Base-by-base conservation (phyloP, 2,329 filamentous ascomycete genomes). In the Aureobasidium sp. region DNA sequence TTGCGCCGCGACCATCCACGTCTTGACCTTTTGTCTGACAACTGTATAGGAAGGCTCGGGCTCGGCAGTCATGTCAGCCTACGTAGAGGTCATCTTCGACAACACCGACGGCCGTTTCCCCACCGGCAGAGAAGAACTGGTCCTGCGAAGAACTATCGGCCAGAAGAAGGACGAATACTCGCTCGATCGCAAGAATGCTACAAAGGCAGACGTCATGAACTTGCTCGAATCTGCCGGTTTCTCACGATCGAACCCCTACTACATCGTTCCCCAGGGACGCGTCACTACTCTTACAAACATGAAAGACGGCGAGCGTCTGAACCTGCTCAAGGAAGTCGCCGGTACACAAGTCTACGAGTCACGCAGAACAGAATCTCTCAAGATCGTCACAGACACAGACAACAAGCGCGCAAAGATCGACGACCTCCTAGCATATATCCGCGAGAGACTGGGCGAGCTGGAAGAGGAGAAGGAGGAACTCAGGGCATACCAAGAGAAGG, bases 131-230 rank as follows among this genome's bases (percentile, higher is more conserved):
- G 88, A 91, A 63, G 93, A 99, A 73, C 85, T 97, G 51, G 87
- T 94, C 45, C 79, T 99, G 62, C 89, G 95, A 64, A 89, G 94
- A 48, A 97, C 94, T 0, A 99, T 99, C 73, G 94, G 93, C 58
- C 81, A 93, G 65, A 97, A 99, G 77, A 99, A 99, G 77, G 94
- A 99, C 73, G 94, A 99, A 78, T 99, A 97, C 74, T 96, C 93
- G 1, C 84, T 99, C 34, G 94, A 99, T 75, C 90, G 92, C 72
- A 99, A 97, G 78, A 96, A 96, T 67, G 90, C 92, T 37, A 96
- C 92, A 41, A 96, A 96, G 73, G 83, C 86, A 65, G 94, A 99
- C 72, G 93, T 99, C 63, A 89, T 95, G 81, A 96, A 96, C 73
- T 82, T 99, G 41, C 83, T 99, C 45, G 94, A 99, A 74, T 95